Evolutionary conservation across 805 yeast genomes (phyloP), one percentile per base, ranked within the genome.

Genomic region (Monosporozyma solicola): DNA sequence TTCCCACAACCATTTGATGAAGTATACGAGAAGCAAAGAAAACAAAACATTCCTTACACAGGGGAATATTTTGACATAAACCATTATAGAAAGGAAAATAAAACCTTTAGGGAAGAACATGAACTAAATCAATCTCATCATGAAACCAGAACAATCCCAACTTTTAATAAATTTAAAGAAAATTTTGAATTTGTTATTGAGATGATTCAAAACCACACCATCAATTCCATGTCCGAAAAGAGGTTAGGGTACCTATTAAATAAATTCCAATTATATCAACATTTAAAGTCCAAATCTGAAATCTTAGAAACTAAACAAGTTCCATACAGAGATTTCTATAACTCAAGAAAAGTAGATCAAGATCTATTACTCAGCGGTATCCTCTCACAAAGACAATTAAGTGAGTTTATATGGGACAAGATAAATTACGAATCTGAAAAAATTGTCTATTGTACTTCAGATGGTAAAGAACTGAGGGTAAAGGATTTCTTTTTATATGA

Each of bases 271-370:
- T 61, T 70, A 3, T 72, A 67, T 51, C 62, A 62, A 22, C 56
- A 69, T 32, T 54, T 73, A 32, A 69, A 71, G 48, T 67, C 69
- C 35, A 64, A 67, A 44, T 57, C 65, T 22, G 75, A 72, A 56
- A 66, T 63, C 1, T 55, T 62, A n/a, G 62, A 69, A 41, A 67
- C 72, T 22, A 72, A 70, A 50, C 52, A 66, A 45, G 72, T 72
- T 24, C 75, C 76, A 13, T 72, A 72, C 49, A 58, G 75, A 41
- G 76, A 92, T 70, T 94, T 92, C 66, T 92, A 92, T 72, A 92
- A 92, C 64, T 96, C 90, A 46, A 82, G 98, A 72, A 92, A 92
- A 68, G 97, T 94, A 41, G 99, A 92, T 66, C 54, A 59, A 29
- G 61, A 64, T 48, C 53, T 61, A 15, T 48, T 61, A 20, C 50